Evolutionary conservation across 2,329 filamentous ascomycete genomes (phyloP).

Genomic region (Aureobasidium sp.): DNA sequence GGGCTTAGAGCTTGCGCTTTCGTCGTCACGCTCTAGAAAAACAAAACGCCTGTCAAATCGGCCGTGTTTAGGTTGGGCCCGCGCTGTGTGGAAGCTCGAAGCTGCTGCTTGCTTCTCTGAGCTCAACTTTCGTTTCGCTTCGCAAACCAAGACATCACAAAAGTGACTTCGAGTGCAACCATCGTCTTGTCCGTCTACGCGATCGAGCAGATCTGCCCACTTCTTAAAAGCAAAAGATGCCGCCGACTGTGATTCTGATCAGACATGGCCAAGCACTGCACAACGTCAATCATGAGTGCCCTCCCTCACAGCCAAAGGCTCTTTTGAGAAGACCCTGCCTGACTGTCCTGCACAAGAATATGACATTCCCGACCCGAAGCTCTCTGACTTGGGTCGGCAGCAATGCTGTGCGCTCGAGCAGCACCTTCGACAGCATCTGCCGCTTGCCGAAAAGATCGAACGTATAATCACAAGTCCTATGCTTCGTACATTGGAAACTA

Average conservation of each 20-base stretch:
- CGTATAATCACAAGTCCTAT: constrained; percentile 59
- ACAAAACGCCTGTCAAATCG: constrained; percentile 2
- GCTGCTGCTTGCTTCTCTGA: not conserved
- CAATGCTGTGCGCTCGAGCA: constrained; percentile 37
- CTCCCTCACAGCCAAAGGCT: not conserved
- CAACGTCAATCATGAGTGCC: constrained; percentile 32
- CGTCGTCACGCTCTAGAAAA: constrained; percentile 5
- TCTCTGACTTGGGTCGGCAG: constrained; percentile 36
- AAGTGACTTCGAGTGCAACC: not conserved
- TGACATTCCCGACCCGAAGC: constrained; percentile 36
- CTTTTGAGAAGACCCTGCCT: not conserved
- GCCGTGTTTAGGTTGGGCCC: constrained; percentile 10
- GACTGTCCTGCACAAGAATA: constrained; percentile 27
- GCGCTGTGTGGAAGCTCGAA: not conserved
- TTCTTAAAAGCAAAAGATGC: constrained; percentile 28
- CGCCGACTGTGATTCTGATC: constrained; percentile 41
- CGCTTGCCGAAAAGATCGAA: constrained; percentile 40
- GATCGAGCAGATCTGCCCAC: not conserved
- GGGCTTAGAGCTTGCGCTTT: not conserved
- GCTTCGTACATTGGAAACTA: constrained; percentile 59
- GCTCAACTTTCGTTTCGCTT: not conserved
- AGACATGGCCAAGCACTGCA: constrained; percentile 41
- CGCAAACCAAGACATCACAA: not conserved
- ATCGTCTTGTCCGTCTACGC: not conserved
- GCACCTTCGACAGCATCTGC: constrained; percentile 30